Percentiles rank a stretch among this genome's conserved stretches.
Evolutionary conservation across 805 yeast species (phyloP).

Genomic region (Yarrowia divulgata): DNA sequence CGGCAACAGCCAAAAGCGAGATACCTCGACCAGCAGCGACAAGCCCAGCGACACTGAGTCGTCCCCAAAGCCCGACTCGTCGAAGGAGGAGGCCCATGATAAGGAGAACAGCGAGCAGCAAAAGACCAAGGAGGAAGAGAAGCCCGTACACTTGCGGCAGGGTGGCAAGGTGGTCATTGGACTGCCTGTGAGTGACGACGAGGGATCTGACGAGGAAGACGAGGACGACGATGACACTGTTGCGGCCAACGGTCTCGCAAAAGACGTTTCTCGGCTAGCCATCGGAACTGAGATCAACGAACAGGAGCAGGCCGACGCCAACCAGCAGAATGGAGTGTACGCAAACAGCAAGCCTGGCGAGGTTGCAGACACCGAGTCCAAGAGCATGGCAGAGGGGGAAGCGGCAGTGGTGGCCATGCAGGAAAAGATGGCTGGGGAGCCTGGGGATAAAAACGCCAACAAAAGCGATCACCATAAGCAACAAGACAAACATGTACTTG

Average conservation of each 20-base stretch:
- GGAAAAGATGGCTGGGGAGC: constrained; percentile 19
- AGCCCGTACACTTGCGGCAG: constrained; percentile 21
- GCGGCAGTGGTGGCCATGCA: constrained; percentile 18
- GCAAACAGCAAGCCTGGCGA: constrained; percentile 1
- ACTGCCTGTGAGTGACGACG: constrained; percentile 28
- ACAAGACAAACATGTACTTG: neutral
- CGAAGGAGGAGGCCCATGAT: neutral
- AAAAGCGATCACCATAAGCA: neutral
- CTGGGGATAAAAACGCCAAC: neutral
- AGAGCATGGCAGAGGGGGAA: constrained; percentile 25
- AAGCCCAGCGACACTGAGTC: neutral
- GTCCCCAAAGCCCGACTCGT: neutral
- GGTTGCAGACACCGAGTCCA: constrained; percentile 19
- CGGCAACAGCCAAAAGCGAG: constrained; percentile 20
- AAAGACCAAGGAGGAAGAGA: constrained; percentile 18
- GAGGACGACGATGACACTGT: neutral
- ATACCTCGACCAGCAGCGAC: constrained; percentile 6
- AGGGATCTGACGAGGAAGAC: constrained; percentile 13
- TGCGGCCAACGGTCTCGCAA: constrained; percentile 3
- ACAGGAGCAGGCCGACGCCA: constrained; percentile 33
- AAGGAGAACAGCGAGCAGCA: constrained; percentile 21
- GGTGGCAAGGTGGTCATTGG: constrained; percentile 34
- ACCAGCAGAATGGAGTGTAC: constrained; percentile 13
- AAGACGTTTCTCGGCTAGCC: constrained; percentile 6
- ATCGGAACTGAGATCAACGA: constrained; percentile 25